These are phyloP conservation scores for Porcisia hertigi DNA, from an alignment of 208 protist species.

Conservation along the genomic window DNA sequence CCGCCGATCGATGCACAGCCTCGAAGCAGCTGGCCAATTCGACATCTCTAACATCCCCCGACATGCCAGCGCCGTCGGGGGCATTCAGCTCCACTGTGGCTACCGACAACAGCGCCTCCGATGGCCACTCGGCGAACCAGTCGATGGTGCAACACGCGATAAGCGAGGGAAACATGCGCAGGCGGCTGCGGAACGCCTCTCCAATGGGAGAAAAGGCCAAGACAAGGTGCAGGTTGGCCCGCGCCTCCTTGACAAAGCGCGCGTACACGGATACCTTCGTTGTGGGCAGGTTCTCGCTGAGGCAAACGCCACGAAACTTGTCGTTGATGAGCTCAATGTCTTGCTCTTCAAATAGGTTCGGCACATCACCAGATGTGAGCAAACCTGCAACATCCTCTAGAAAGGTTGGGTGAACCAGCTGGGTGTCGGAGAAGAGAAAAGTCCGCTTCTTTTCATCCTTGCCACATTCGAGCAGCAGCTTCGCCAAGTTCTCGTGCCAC, in stretches of 20 bases:
- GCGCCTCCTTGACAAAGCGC: slow-evolving; percentile 94
- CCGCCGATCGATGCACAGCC: slow-evolving; percentile 91
- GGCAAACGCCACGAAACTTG: slow-evolving; percentile 92
- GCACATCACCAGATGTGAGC: slow-evolving; percentile 96
- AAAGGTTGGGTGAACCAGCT: slow-evolving; percentile 95
- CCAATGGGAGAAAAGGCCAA: slow-evolving; percentile 96
- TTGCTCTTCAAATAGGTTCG: slow-evolving; percentile 96
- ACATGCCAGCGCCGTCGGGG: slow-evolving; percentile 13
- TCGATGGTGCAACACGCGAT: slow-evolving; percentile 98
- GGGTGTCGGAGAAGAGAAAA: slow-evolving; percentile 98
- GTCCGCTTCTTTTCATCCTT: slow-evolving; percentile 95
- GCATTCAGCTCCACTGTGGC: slow-evolving; percentile 77
- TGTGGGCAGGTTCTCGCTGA: slow-evolving; percentile 87
- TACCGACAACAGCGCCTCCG: slow-evolving; percentile 94
- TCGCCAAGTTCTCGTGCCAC: slow-evolving; percentile 95
- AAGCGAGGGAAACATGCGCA: slow-evolving; percentile 97
- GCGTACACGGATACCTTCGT: slow-evolving; percentile 96
- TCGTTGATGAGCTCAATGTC: slow-evolving; percentile 96
- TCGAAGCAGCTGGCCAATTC: slow-evolving; percentile 90
- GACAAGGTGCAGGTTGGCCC: slow-evolving; percentile 95
- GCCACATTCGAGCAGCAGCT: slow-evolving; percentile 93
- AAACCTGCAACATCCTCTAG: slow-evolving; percentile 98
- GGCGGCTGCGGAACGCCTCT: slow-evolving; percentile 93
- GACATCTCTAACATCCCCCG: slow-evolving; percentile 17
- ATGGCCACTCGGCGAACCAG: slow-evolving; percentile 98